Conservation (phyloP, 2,329 filamentous ascomycete species). For the Trichocomaceae sp. region DNA sequence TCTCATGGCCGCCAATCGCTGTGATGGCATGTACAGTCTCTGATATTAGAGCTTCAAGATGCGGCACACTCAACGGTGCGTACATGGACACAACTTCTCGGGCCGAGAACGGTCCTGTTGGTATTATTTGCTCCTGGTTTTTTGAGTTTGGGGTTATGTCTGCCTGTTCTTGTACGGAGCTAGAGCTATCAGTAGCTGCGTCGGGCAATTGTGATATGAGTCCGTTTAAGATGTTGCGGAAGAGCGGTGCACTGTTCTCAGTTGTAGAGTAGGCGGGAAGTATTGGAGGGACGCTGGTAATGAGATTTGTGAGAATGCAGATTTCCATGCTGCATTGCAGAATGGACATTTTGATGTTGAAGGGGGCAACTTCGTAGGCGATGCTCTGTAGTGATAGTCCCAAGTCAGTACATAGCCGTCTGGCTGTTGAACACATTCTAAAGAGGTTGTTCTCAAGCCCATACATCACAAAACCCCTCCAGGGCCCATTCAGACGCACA, state of each 20-base stretch:
- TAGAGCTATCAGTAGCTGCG: constrained; percentile 2
- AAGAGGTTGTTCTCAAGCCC: constrained; percentile 6
- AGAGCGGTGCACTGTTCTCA: constrained; percentile 68
- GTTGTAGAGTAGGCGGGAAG: constrained; percentile 59
- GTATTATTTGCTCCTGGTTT: background rate
- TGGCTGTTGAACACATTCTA: background rate
- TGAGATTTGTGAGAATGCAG: constrained; percentile 75
- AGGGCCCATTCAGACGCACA: constrained; percentile 90
- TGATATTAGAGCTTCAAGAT: constrained; percentile 67
- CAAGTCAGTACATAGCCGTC: background rate
- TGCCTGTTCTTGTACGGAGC: constrained; percentile 8
- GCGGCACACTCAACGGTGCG: constrained; percentile 60
- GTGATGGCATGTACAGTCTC: constrained; percentile 89
- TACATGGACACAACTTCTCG: constrained; percentile 60
- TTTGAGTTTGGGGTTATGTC: background rate
- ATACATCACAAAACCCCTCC: constrained; percentile 86
- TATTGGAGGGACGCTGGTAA: constrained; percentile 75
- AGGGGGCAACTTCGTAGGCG: constrained; percentile 92
- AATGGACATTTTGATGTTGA: constrained; percentile 93
- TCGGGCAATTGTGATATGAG: constrained; percentile 71
- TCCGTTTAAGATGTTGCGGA: constrained; percentile 74
- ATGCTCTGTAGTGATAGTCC: constrained; percentile 51
- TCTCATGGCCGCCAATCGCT: constrained; percentile 90
- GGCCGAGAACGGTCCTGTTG: constrained; percentile 27
- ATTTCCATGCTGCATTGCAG: constrained; percentile 95